A percentile compares a stretch with the other conserved stretches of the same genome.
These are phyloP conservation scores for Gastrodia elata DNA, from an alignment of 106 monocot species.

Conservation along the genomic window DNA sequence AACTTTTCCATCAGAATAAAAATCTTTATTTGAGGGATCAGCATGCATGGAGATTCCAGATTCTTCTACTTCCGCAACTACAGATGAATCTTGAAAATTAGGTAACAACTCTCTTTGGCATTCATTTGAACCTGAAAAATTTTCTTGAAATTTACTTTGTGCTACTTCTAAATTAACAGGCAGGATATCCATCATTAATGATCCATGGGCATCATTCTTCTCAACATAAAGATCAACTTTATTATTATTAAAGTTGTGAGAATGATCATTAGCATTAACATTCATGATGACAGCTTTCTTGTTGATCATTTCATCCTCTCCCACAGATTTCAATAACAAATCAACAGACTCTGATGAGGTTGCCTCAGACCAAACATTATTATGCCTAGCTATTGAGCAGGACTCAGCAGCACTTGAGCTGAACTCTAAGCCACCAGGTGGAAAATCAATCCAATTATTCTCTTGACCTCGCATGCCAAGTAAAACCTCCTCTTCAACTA, in stretches of 20 bases:
- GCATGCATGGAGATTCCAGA: slow-evolving; percentile 10
- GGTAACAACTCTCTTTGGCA: slow-evolving; percentile 4
- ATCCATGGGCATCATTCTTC: slow-evolving; percentile 10
- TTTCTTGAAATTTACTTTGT: slow-evolving; percentile 13
- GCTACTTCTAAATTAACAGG: slow-evolving; percentile 10
- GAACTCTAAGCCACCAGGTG: slow-evolving; percentile 57
- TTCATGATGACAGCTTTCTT: slow-evolving; percentile 20
- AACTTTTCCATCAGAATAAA: slow-evolving; percentile 12
- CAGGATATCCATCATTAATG: slow-evolving; percentile 9
- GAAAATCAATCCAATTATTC: slow-evolving; percentile 84
- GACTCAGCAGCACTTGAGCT: slow-evolving; percentile 53
- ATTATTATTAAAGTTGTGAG: slow-evolving; percentile 18
- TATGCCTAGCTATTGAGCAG: slow-evolving; percentile 44
- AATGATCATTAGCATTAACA: slow-evolving; percentile 11
- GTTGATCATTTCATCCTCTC: slow-evolving; percentile 51
- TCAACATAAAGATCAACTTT: slow-evolving; percentile 18
- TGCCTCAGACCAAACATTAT: slow-evolving; percentile 90
- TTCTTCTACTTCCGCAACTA: slow-evolving; percentile 12
- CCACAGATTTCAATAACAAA: slow-evolving; percentile 81
- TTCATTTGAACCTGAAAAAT: slow-evolving; percentile 11
- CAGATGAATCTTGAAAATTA: slow-evolving; percentile 3
- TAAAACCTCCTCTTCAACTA: slow-evolving; percentile 65
- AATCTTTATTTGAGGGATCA: slow-evolving; percentile 8
- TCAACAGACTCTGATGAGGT: slow-evolving; percentile 93
- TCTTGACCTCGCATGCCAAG: slow-evolving; percentile 61